Evolutionary conservation across 129 eudicot genomes (phyloP), one percentile per base, ranked within the genome.

Genomic region (Centaurea solstitialis): DNA sequence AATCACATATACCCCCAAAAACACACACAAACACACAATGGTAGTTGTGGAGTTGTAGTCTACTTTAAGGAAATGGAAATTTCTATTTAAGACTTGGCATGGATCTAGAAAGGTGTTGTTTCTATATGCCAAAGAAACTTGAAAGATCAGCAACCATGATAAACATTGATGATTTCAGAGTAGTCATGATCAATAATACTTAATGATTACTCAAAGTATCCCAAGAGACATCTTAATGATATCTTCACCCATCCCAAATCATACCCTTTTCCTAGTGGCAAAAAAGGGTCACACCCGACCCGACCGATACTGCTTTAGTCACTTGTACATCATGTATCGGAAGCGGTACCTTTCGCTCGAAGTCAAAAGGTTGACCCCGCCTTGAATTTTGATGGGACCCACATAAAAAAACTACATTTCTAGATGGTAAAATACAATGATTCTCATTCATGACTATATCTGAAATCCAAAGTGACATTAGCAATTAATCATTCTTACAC

Each of bases 401-500:
- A 68, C 33, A 71, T 66, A 30, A 4, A 47, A 39, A 53, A 70
- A 53, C 22, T 78, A 68, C 39, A 66, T 33, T 47, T 18, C 64
- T 20, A 81, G 85, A 33, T 40, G 59, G 43, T 67, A 61, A 22
- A 81, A 74, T 81, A 77, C 83, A 86, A 84, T 91, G 85, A 85
- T 86, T 76, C 76, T 74, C 92, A 82, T 77, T 90, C 87, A 82
- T 79, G 83, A 86, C 81, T 76, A 61, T 62, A 74, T 76, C 47
- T 28, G 18, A 76, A 62, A 70, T 35, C 72, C 77, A 82, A 75
- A 79, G 84, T 68, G 47, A 79, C 50, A 50, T 72, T 6, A 83
- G 53, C 85, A 82, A 85, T 90, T 83, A 90, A 85, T 90, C 84
- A 90, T 90, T 78, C 80, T 68, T 82, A 26, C 75, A 76, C 75